Evolutionary conservation across 2,329 filamentous ascomycete species (phyloP).

Genomic region (Aspergillus pseudonomiae): DNA sequence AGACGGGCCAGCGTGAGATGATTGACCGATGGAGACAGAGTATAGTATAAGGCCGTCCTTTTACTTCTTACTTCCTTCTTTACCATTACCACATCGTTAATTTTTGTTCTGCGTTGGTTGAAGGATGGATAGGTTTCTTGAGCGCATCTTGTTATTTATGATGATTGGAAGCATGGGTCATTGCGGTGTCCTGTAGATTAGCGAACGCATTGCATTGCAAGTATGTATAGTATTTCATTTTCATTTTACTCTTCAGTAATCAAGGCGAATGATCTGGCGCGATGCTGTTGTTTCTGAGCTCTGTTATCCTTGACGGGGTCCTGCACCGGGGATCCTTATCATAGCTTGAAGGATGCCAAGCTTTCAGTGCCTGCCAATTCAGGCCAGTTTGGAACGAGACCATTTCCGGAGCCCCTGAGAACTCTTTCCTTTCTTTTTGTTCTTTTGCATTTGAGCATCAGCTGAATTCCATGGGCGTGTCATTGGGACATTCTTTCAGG

Average conservation of each 20-base stretch:
- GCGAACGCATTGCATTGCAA: conserved; percentile 10
- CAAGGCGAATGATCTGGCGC: not conserved
- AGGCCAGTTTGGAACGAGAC: not conserved
- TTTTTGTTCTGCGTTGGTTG: conserved; percentile 3
- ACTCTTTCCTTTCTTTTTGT: not conserved
- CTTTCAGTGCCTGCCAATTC: not conserved
- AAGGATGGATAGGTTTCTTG: conserved; percentile 1
- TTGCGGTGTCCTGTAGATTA: conserved; percentile 7
- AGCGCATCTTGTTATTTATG: conserved; percentile 7
- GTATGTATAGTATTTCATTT: not conserved
- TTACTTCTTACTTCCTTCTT: not conserved
- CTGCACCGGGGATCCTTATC: not conserved
- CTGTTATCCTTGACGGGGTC: not conserved
- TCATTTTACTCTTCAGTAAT: not conserved
- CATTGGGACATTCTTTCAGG: not conserved
- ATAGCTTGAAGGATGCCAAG: not conserved
- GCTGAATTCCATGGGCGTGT: not conserved
- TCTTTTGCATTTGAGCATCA: not conserved
- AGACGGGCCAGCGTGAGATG: conserved; percentile 56
- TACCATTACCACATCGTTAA: not conserved
- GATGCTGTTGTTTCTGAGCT: not conserved
- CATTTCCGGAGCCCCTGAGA: not conserved
- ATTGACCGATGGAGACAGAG: conserved; percentile 64
- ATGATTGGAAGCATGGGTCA: conserved; percentile 5
- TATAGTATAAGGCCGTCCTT: conserved; percentile 28